Evolutionary conservation across 169 alveolate species (phyloP).

Genomic region (Cryptosporidium ryanae): DNA sequence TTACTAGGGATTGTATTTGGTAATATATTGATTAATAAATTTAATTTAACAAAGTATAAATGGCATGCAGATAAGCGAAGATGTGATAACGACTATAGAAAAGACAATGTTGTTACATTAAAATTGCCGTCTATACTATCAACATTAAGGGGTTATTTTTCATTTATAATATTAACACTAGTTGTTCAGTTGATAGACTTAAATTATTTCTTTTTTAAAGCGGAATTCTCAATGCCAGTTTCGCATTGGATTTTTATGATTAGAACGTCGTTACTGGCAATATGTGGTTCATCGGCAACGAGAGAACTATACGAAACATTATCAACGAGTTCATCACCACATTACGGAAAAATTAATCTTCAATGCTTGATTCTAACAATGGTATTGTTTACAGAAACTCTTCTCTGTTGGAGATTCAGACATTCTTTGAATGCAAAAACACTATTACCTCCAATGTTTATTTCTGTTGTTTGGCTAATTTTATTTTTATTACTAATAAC

Average conservation of each 20-base stretch:
- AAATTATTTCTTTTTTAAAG: slow-evolving; percentile 86
- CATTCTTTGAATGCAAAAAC: slow-evolving; percentile 21
- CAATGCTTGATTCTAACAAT: slow-evolving; percentile 44
- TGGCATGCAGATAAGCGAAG: slow-evolving; percentile 73
- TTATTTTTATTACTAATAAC: slow-evolving; percentile 7
- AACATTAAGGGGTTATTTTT: slow-evolving; percentile 77
- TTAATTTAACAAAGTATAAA: slow-evolving; percentile 71
- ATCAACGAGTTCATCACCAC: background rate
- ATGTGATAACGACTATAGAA: background rate
- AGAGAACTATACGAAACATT: slow-evolving; percentile 60
- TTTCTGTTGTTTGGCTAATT: slow-evolving; percentile 21
- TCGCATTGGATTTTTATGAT: slow-evolving; percentile 82
- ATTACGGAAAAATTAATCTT: slow-evolving; percentile 31
- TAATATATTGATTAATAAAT: slow-evolving; percentile 24
- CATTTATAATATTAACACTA: slow-evolving; percentile 79
- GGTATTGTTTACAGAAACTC: slow-evolving; percentile 39
- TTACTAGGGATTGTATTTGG: slow-evolving; percentile 84
- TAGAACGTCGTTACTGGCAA: slow-evolving; percentile 84
- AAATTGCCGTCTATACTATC: slow-evolving; percentile 82
- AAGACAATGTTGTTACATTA: background rate
- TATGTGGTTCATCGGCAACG: slow-evolving; percentile 64
- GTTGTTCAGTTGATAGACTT: slow-evolving; percentile 84
- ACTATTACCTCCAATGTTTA: slow-evolving; percentile 40
- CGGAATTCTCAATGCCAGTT: slow-evolving; percentile 83
- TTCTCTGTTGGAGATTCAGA: slow-evolving; percentile 71